A percentile compares a stretch with the other conserved stretches of the same genome.
These are phyloP conservation scores for Pilasporangium apinafurcum DNA, from an alignment of 352 stramenopile species.

Conservation along the genomic window DNA sequence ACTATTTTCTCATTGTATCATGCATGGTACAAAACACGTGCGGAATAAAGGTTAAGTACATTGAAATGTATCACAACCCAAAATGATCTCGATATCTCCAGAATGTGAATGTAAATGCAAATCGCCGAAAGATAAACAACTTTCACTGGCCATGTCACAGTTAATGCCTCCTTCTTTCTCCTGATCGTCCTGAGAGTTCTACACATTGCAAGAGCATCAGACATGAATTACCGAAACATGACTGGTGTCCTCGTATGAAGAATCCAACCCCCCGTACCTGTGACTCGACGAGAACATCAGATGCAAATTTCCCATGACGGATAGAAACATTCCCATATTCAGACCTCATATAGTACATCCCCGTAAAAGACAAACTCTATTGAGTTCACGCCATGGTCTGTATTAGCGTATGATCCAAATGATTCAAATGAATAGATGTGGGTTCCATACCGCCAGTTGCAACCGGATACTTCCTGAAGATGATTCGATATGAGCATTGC, in stretches of 20 bases:
- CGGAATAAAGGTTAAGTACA: constrained; percentile 44
- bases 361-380: constrained; percentile 45
- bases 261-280: constrained; percentile 12
- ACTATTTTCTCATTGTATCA: no score
- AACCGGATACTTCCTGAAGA: constrained; percentile 54
- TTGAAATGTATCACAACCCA: constrained; percentile 63
- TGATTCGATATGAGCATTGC: constrained; percentile 60
- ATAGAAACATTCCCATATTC: constrained; percentile 54
- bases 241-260: neutral
- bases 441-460: constrained; percentile 28
- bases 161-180: constrained; percentile 68
- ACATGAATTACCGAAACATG: neutral
- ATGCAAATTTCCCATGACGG: constrained; percentile 45
- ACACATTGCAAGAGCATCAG: neutral
- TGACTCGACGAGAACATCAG: constrained; percentile 27
- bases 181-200: constrained; percentile 4
- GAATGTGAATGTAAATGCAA: constrained; percentile 54
- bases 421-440: neutral
- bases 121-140: constrained; percentile 58
- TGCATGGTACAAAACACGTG: no score
- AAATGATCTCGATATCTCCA: constrained; percentile 58
- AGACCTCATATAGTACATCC: constrained; percentile 63
- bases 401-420: neutral
- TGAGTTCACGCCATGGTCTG: neutral
- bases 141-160: constrained; percentile 35